A percentile compares a stretch with the other conserved stretches of the same genome.
phyloP scores from a whole-genome alignment of 805 yeast genomes.

The Sugiyamaella lignohabitans region DNA sequence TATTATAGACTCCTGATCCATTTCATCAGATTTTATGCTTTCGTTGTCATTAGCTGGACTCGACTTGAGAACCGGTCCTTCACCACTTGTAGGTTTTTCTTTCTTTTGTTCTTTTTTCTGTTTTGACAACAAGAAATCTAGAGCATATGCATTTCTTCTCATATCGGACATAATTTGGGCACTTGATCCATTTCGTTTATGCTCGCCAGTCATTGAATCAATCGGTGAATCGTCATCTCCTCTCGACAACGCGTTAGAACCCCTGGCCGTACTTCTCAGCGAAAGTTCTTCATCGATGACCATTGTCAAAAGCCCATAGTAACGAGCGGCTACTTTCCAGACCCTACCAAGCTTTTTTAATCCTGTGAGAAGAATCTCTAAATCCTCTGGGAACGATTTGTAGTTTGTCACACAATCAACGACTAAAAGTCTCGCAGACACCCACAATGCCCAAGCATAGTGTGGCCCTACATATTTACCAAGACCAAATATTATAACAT shows the following conservation, averaged over 20 bases:
- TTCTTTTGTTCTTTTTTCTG: constrained; percentile 4
- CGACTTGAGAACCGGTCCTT: too few species aligned
- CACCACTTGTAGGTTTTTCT: background rate
- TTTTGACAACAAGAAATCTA: constrained; percentile 21
- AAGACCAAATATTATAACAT: constrained; percentile 10
- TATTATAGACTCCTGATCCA: background rate
- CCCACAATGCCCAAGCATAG: constrained; percentile 26
- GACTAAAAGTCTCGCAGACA: constrained; percentile 23
- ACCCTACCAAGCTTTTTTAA: constrained; percentile 19
- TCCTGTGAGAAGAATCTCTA: constrained; percentile 18
- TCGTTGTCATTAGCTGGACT: background rate
- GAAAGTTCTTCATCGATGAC: constrained; percentile 25
- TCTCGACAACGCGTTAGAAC: background rate
- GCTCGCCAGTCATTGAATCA: background rate
- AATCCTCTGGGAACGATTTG: constrained; percentile 20
- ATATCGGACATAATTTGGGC: constrained; percentile 25
- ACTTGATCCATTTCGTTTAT: constrained; percentile 2
- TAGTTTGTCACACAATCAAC: constrained; percentile 23
- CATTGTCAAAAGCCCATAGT: constrained; percentile 18
- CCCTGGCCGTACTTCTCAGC: constrained; percentile 10
- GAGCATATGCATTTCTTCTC: constrained; percentile 26
- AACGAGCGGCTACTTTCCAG: constrained; percentile 25
- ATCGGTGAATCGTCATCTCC: background rate
- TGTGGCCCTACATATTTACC: constrained; percentile 25
- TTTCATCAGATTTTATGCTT: background rate